Base-by-base conservation (phyloP, 306 rosid species). In the Begonia masoniana region DNA sequence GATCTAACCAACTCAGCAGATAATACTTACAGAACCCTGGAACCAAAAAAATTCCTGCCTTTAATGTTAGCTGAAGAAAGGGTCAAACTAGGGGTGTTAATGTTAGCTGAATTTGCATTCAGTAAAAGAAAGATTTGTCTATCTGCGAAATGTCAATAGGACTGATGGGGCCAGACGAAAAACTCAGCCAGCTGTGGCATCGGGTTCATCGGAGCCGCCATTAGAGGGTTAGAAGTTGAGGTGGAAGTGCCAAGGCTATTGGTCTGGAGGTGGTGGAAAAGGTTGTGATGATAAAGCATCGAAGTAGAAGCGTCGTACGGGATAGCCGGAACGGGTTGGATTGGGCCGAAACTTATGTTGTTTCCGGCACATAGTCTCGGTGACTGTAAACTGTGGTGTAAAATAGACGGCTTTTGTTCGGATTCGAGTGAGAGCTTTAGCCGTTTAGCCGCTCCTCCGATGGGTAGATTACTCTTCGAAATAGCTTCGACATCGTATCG, bases 371-470 rank as follows among this genome's bases (percentile, higher is more conserved):
- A 65, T 21, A 21, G 24, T 51, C 73, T 56, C 6, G 62, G 86
- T 10, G 57, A 52, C 57, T 67, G 84, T 15, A 83, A 88, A 14
- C 47, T 61, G 8, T 10, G 71, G 51, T 4, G 66, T 3, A 63
- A 21, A 5, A 31, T 31, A 47, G 66, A 12, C 10, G 62, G 62
- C 52, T 83, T 86, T 63, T 80, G 86, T 17, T 87, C 95, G 0
- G 83, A 54, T 56, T 83, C 95, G 0, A 79, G 68, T 6, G 92
- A 83, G n/a, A 78, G 74, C 81, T 83, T 92, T 46, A 87, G 11
- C 60, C 99, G 80, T 59, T 92, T 92, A 0, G 99, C 96, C 2
- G 94, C 85, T 4, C 99, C 95, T 0, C 99, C 99, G 5, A 92
- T 77, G 0, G 99, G 96, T 12, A 92, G 85, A 52, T 86, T 63